Evolutionary conservation across 768 basidiomycete species (phyloP).

Genomic region (Amanita muscaria): DNA sequence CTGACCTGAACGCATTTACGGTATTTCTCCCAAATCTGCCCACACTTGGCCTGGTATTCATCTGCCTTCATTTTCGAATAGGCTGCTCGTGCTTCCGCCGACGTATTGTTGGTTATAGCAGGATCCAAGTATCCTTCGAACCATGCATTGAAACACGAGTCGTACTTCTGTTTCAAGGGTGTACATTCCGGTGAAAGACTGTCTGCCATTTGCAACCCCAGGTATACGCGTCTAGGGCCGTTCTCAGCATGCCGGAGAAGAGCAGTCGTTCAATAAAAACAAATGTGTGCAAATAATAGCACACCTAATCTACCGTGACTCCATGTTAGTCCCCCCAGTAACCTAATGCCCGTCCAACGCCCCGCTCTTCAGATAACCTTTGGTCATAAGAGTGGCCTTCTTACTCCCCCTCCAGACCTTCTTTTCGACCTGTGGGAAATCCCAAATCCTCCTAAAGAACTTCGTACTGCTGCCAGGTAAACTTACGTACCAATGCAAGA

Average conservation of each 20-base stretch:
- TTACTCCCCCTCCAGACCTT: neutral
- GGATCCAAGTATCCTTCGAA: slow-evolving; percentile 95
- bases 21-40: slow-evolving; percentile 74
- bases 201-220: slow-evolving; percentile 47
- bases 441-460: slow-evolving; percentile 5
- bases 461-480: neutral
- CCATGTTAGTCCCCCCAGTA: no score
- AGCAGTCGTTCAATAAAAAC: no score
- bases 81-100: slow-evolving; percentile 38
- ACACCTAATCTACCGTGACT: no score
- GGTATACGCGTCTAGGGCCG: neutral
- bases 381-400: neutral
- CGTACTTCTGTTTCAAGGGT: slow-evolving; percentile 81
- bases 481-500: slow-evolving; percentile 3
- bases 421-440: slow-evolving; percentile 4
- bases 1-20: slow-evolving; percentile 72
- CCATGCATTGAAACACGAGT: slow-evolving; percentile 96
- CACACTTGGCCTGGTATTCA: slow-evolving; percentile 83
- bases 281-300: slow-evolving; percentile 2
- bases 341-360: neutral
- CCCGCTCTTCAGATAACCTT: neutral
- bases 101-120: slow-evolving; percentile 37
- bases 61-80: slow-evolving; percentile 75
- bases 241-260: no score
- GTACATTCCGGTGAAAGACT: slow-evolving; percentile 84